Base-by-base conservation (phyloP, 495 filamentous ascomycete genomes). In the Peziza echinospora region DNA sequence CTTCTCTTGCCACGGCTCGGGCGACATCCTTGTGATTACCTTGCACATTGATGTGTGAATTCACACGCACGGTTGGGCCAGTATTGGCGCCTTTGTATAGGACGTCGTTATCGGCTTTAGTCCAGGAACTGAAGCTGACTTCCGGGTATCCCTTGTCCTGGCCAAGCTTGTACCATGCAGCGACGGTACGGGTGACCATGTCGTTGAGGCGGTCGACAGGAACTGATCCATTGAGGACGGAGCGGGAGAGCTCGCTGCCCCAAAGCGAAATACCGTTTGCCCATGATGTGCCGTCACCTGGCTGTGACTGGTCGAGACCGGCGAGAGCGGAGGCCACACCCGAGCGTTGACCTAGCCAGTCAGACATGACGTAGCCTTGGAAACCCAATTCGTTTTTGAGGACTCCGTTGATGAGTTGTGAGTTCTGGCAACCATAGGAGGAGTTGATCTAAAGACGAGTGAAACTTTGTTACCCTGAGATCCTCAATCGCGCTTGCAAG, bases 221-320 rank as follows among this genome's bases (percentile, higher is more conserved):
- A 0, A 89, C 69, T 5, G 73, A 74, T 7, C 79, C 80, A 51
- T 86, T 87, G 43, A 58, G 48, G 21, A 82, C 67, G 0, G 77
- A 69, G 11, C 68, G 66, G 2, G 76, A 78, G 37, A 86, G 67
- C 37, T 84, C 76, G 26, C 69, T 71, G 22, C 69, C 76, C 78
- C 79, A 86, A 51, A 77, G 74, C 13, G 68, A 72, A 25, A 64
- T 56, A 6, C 80, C 78, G 23, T 68, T 46, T 63, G 53, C 16
- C 70, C 69, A 52, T 69, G 28, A 13, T 3, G 22, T 53, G n/a
- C 63, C 64, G 48, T 71, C 78, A 22, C 80, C 77, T 1, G 82
- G 82, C 78, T 84, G 82, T 30, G 66, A 65, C 75, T 85, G 78
- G 55, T 87, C 83, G 24, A 87, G 69, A 10, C 83, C 82, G 9